Percentiles rank a stretch among this genome's conserved stretches.
Evolutionary conservation across 768 basidiomycete species (phyloP).

Genomic region (Rhodotorula sphaerocarpa): DNA sequence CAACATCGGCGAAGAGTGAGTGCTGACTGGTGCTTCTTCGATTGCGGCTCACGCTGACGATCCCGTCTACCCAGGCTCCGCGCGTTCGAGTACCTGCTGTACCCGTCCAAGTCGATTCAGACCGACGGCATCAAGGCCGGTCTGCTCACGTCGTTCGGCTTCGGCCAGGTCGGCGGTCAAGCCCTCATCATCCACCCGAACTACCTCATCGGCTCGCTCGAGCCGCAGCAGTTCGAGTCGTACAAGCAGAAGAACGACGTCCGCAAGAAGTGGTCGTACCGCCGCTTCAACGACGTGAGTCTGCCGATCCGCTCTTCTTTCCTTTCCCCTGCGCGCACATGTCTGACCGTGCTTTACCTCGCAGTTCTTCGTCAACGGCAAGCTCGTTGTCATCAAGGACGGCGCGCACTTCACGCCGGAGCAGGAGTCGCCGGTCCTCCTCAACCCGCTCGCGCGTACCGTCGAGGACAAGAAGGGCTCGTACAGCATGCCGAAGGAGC

Average conservation of each 20-base stretch:
- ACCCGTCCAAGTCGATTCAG: slow-evolving; percentile 92
- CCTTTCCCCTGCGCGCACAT: background rate
- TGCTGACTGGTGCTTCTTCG: too few species aligned
- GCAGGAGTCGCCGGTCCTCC: slow-evolving; percentile 56
- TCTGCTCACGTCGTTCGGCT: slow-evolving; percentile 80
- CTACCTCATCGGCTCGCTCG: slow-evolving; percentile 74
- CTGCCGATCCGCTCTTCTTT: background rate
- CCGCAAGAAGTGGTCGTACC: slow-evolving; percentile 59
- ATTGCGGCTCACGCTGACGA: slow-evolving; percentile 61
- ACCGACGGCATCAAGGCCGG: slow-evolving; percentile 55
- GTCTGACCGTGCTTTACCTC: slow-evolving; percentile 3
- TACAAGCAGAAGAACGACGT: slow-evolving; percentile 63
- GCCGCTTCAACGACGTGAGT: slow-evolving; percentile 39
- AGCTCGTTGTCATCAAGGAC: slow-evolving; percentile 87
- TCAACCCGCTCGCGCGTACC: slow-evolving; percentile 88
- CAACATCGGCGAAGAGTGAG: slow-evolving; percentile 35
- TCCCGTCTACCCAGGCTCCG: slow-evolving; percentile 54
- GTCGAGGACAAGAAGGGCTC: slow-evolving; percentile 73
- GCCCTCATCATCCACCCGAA: slow-evolving; percentile 82
- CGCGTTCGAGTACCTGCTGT: slow-evolving; percentile 81
- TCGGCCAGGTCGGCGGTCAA: slow-evolving; percentile 95
- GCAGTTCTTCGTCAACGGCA: slow-evolving; percentile 22
- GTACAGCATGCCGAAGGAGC: slow-evolving; percentile 65
- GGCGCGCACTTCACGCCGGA: slow-evolving; percentile 82
- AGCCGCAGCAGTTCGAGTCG: slow-evolving; percentile 65